Evolutionary conservation across 2,329 filamentous ascomycete genomes (phyloP).

Genomic region (Stachybotrys elegans): DNA sequence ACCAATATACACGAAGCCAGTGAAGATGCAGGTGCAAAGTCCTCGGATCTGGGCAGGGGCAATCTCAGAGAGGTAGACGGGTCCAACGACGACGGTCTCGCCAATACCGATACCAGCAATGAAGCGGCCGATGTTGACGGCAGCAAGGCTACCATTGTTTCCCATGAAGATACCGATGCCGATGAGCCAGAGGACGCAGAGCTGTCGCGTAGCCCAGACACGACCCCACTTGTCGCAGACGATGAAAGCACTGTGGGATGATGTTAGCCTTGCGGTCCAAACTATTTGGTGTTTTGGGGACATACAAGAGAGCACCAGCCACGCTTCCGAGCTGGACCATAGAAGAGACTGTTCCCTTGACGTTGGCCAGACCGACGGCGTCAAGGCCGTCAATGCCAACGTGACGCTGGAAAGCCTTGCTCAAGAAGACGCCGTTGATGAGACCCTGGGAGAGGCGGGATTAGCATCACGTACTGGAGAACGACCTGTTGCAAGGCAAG

Average conservation of each 20-base stretch:
- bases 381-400: conserved; percentile 46
- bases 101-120: conserved; percentile 50
- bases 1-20: conserved; percentile 17
- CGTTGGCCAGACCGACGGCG: conserved; percentile 47
- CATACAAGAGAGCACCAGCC: conserved; percentile 48
- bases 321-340: conserved; percentile 70
- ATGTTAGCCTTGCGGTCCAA: background rate
- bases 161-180: conserved; percentile 44
- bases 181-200: conserved; percentile 42
- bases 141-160: conserved; percentile 34
- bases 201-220: conserved; percentile 45
- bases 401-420: conserved; percentile 49
- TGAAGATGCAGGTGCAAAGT: conserved; percentile 51
- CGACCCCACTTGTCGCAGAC: conserved; percentile 44
- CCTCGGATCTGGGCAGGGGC: conserved; percentile 58
- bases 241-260: conserved; percentile 35
- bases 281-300: background rate
- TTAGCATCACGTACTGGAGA: background rate
- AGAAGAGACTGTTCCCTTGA: conserved; percentile 61
- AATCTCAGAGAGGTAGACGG: conserved; percentile 61
- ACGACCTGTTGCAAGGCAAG: background rate
- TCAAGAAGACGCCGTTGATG: conserved; percentile 57
- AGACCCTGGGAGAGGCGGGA: conserved; percentile 48
- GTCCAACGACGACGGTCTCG: conserved; percentile 52
- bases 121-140: conserved; percentile 51